Evolutionary conservation across 2,329 filamentous ascomycete species (phyloP), one percentile per base, ranked within the genome.

Genomic region (Dactylellina drechsleri): DNA sequence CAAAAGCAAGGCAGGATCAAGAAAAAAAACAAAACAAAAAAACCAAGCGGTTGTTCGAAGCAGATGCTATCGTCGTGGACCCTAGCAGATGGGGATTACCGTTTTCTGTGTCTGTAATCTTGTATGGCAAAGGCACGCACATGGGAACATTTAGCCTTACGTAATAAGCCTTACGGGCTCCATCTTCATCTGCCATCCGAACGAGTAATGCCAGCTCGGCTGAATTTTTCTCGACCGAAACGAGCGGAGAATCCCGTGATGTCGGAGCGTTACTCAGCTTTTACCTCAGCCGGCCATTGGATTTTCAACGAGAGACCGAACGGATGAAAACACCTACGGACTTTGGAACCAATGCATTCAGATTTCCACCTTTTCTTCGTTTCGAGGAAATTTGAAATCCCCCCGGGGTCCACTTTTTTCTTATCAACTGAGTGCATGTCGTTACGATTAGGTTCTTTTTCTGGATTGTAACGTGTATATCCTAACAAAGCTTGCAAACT

Each of bases 211-310:
- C 10, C 31, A 26, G 10, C 12, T 43, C 59, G 59, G 59, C 59
- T 62, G 59, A 62, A 62, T 20, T 31, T 60, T 40, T 75, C 58
- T 75, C 71, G 71, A 62, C 58, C 71, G 71, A 75, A 62, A 75
- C 58, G 45, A 4, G 13, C 6, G n/a, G 10, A 16, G 31, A 16
- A 41, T 36, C 54, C 68, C 50, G 57, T 62, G 71, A 65, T 49
- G 16, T 16, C 13, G 18, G 20, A 49, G 20, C n/a, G 13, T 75
- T 67, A 75, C 41, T 68, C 71, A 75, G 59, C 62, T 74, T 64
- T 74, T 74, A 73, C 54, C 47, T 66, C 68, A 73, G 60, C 68
- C 23, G 41, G n/a, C 31, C 31, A 7, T 7, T 36, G 5, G 31
- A 10, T 10, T 36, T 36, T 36, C 31, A 36, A 36, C 31, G 6